Conservation (phyloP, 176 grass and related monocot species). For the Bromus sterilis region DNA sequence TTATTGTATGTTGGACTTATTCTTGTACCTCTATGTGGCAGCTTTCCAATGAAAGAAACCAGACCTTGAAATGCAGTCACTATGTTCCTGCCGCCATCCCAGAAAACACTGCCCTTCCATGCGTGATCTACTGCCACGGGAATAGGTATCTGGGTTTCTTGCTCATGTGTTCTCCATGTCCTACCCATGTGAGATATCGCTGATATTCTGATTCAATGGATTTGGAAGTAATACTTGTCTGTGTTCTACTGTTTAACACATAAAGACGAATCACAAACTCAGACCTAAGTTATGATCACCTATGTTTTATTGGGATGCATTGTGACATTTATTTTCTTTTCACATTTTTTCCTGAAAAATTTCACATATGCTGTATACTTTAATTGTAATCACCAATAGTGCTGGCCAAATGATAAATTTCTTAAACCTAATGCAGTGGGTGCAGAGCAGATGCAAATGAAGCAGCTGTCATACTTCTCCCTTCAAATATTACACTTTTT, state of each 20-base stretch:
- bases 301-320: slow-evolving; percentile 10
- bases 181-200: background rate
- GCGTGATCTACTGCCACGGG: slow-evolving; percentile 97
- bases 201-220: background rate
- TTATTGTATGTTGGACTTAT: slow-evolving; percentile 16
- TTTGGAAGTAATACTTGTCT: slow-evolving; percentile 9
- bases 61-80: slow-evolving; percentile 94
- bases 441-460: slow-evolving; percentile 99
- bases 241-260: background rate
- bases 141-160: slow-evolving; percentile 56
- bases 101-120: slow-evolving; percentile 76
- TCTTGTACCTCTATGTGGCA: slow-evolving; percentile 37
- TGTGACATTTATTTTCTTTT: background rate
- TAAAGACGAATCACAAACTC: background rate
- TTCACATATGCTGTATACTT: background rate
- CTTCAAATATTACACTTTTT: slow-evolving; percentile 97
- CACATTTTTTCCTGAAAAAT: no score
- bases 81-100: slow-evolving; percentile 87
- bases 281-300: background rate
- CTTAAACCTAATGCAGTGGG: slow-evolving; percentile 64
- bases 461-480: slow-evolving; percentile 92
- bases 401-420: slow-evolving; percentile 8
- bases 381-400: background rate
- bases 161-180: background rate
- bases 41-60: slow-evolving; percentile 81